Evolutionary conservation across 2,329 filamentous ascomycete species (phyloP), one percentile per base, ranked within the genome.

Genomic region (Alternaria solani): DNA sequence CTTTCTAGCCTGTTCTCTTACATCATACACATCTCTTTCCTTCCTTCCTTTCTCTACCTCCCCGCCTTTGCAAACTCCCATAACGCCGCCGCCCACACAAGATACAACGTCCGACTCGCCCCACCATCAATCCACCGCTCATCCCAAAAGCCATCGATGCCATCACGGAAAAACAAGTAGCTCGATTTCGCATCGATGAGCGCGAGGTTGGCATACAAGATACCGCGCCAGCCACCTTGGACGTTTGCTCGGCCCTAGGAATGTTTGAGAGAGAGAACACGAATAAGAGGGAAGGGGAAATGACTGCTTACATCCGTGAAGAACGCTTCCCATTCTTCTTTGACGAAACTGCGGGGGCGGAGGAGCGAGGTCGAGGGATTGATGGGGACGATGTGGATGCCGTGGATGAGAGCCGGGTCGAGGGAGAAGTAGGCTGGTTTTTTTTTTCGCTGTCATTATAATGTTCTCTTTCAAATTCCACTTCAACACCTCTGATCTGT

Each of bases 321-420:
- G 73, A 90, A 92, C 2, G 86, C 84, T 44, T 89, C 82, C 75
- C 74, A 79, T 59, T 79, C 94, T 78, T 96, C 87, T 43, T 80
- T 79, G 9, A 96, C 92, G 72, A 97, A 97, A 1, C 83, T 80
- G 25, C 81, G 78, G 1, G 84, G 85, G 20, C 95, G 88, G 5
- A 89, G 87, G 60, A 91, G 87, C 5, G 89, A 83, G 2, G 90
- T 90, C 56, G 86, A 83, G 3, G 92, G 89, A 51, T 90, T 83
- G 46, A 94, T 80, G 1, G 92, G 92, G 30, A 94, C 84, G 91
- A 95, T 94, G 80, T 95, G 91, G 68, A 94, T 94, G 59, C 91
- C 87, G 74, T 89, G 83, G 62, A 96, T 86, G 69, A 88, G 92
- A 78, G 94, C 90, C 12, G 81, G 65, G 9, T 49, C 44, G 23